Evolutionary conservation across 345 rosid species (phyloP), one percentile per base, ranked within the genome.

Genomic region (Lagerstroemia speciosa): DNA sequence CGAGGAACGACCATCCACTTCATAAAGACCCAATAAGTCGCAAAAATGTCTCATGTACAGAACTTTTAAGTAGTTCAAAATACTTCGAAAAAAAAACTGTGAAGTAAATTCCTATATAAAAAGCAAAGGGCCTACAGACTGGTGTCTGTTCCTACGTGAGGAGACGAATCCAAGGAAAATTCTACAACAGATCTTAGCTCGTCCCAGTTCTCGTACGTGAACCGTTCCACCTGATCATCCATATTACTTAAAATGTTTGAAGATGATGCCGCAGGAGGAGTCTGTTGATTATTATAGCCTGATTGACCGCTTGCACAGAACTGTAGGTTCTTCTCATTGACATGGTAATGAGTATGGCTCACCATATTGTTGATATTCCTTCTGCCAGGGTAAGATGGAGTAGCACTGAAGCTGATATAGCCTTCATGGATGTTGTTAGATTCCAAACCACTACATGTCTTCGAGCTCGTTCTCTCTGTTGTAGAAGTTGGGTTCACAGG

Each of bases 341-440:
- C 17, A 31, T 34, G 33, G 22, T 66, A 57, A 40, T 53, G 50
- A 66, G 22, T 1, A 32, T 16, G 26, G 26, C 24, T 36, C 50
- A 79, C 74, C 71, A 75, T 80, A 72, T 69, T 62, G 6, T 76
- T 79, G 17, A 15, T 17, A 48, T 48, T 48, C 53, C n/a, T 20
- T 7, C 62, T 60, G 34, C 40, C 33, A 57, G 34, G 52, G 53
- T 53, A 55, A 30, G 60, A 19, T 34, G 20, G 46, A 14, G 87
- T 80, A 77, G 71, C 69, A 3, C 79, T 80, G 33, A 89, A 89
- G 50, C 63, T 80, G 19, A 86, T 81, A 63, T 85, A 87, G 27
- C 77, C 76, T 72, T 86, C 84, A 12, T 65, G 48, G 24, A 1
- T 48, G 62, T 33, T 27, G 41, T 32, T 62, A 20, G 62, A 27